phyloP scores from a whole-genome alignment of 345 rosid genomes.

The Sonneratia caseolaris region DNA sequence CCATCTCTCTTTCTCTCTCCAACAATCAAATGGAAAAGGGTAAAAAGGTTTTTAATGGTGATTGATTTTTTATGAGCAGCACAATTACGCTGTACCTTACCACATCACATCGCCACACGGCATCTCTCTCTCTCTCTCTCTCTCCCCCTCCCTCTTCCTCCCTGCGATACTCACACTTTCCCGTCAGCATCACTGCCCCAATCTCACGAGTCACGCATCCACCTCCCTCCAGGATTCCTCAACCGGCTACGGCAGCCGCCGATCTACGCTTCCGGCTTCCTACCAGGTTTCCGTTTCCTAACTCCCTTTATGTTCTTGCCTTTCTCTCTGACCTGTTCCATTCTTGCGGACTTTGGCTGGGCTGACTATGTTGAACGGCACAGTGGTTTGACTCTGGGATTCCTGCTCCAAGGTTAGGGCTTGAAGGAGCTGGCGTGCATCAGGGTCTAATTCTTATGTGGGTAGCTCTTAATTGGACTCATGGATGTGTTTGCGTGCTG shows the following conservation, averaged over 20 bases:
- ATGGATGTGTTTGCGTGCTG: constrained; percentile 51
- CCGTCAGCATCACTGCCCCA: constrained; percentile 17
- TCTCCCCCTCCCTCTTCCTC: neutral
- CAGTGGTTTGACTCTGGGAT: neutral
- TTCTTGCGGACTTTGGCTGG: neutral
- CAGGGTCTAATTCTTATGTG: constrained; percentile 26
- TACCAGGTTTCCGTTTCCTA: neutral
- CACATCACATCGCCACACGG: constrained; percentile 22
- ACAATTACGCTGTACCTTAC: constrained; percentile 9
- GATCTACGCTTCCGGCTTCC: neutral
- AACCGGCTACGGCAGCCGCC: constrained; percentile 7
- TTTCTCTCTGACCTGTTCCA: neutral
- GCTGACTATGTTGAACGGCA: neutral
- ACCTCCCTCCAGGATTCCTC: constrained; percentile 13
- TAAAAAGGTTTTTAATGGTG: too few relatives aligned
- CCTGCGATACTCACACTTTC: constrained; percentile 21
- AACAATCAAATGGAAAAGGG: too few relatives aligned
- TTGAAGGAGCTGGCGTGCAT: constrained; percentile 10
- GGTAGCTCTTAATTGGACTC: constrained; percentile 53
- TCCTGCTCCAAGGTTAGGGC: constrained; percentile 5
- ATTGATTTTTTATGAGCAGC: neutral
- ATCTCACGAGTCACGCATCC: constrained; percentile 7
- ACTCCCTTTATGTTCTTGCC: neutral
- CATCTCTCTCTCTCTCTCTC: neutral
- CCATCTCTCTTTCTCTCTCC: neutral